Conservation (phyloP, 2,329 filamentous ascomycete genomes). For the Epichloe sibirici region DNA sequence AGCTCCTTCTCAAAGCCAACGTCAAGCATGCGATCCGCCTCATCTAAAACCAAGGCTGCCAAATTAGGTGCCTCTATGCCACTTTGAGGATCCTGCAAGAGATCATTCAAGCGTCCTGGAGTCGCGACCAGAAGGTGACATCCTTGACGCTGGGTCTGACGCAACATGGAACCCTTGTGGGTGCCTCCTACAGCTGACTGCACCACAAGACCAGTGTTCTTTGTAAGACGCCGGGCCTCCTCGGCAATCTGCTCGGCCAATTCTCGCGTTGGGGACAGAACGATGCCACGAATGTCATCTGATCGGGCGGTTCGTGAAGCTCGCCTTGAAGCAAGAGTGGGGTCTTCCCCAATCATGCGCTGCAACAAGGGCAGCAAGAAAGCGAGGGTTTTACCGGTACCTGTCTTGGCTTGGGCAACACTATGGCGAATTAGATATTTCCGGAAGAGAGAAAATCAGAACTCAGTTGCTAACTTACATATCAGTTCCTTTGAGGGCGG, state of each 20-base stretch:
- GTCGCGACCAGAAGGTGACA: constrained; percentile 88
- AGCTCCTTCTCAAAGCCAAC: constrained; percentile 69
- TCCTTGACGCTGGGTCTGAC: constrained; percentile 55
- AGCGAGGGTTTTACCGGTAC: constrained; percentile 90
- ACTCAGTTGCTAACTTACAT: constrained; percentile 47
- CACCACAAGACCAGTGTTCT: constrained; percentile 51
- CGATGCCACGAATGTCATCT: constrained; percentile 54
- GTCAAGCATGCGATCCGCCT: constrained; percentile 97
- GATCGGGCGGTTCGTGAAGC: constrained; percentile 26
- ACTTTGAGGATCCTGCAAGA: constrained; percentile 53
- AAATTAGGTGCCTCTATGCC: constrained; percentile 65
- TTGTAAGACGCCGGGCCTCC: constrained; percentile 60
- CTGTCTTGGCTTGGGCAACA: constrained; percentile 89
- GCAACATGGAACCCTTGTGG: constrained; percentile 57
- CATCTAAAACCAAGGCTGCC: constrained; percentile 87
- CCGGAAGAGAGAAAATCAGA: neutral
- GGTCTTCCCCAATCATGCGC: constrained; percentile 56
- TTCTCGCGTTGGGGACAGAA: constrained; percentile 71
- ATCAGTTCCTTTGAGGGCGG: constrained; percentile 68
- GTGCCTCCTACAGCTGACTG: constrained; percentile 87
- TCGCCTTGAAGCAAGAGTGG: constrained; percentile 40
- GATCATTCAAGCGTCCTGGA: constrained; percentile 74
- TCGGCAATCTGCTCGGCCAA: constrained; percentile 68
- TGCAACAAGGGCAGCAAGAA: constrained; percentile 83
- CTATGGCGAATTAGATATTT: constrained; percentile 28